A percentile compares a stretch with the other conserved stretches of the same genome.
Evolutionary conservation across 2,329 filamentous ascomycete species (phyloP).

Genomic region (Fusarium citri): DNA sequence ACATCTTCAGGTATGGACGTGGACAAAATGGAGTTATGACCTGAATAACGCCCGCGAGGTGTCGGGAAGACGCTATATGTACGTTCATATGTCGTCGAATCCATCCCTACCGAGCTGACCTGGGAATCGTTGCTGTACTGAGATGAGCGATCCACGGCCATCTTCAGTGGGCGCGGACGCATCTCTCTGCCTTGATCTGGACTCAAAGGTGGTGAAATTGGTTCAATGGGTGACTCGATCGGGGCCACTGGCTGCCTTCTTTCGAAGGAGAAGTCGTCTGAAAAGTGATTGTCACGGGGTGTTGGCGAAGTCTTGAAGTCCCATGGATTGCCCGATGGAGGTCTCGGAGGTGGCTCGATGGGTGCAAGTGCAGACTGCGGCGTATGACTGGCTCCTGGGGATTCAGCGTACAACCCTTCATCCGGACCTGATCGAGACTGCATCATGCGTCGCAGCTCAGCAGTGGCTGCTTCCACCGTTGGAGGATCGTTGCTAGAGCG

Average conservation of each 20-base stretch:
- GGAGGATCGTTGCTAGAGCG: conserved; percentile 29
- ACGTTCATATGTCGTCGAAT: conserved; percentile 37
- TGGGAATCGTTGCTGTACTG: conserved; percentile 41
- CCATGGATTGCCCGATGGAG: conserved; percentile 59
- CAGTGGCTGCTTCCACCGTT: conserved; percentile 48
- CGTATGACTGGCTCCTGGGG: conserved; percentile 17
- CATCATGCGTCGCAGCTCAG: conserved; percentile 47
- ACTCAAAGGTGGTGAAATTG: conserved; percentile 40
- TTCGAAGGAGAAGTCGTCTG: conserved; percentile 42
- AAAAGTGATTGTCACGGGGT: conserved; percentile 34
- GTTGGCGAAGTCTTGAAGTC: conserved; percentile 47
- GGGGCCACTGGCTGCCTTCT: conserved; percentile 43
- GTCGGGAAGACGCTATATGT: conserved; percentile 43
- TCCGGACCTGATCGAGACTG: conserved; percentile 45
- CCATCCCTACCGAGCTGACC: conserved; percentile 38
- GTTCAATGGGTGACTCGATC: conserved; percentile 39
- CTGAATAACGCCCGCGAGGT: conserved; percentile 40
- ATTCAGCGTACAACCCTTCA: conserved; percentile 38
- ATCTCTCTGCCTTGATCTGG: conserved; percentile 32
- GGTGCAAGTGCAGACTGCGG: conserved; percentile 32
- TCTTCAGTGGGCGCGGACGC: conserved; percentile 39
- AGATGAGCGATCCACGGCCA: conserved; percentile 34
- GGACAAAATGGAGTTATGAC: conserved; percentile 40
- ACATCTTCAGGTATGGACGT: conserved; percentile 46
- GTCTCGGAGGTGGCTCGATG: conserved; percentile 47